Evolutionary conservation across 768 basidiomycete species (phyloP).

Genomic region (Stropharia rugosoannulata): DNA sequence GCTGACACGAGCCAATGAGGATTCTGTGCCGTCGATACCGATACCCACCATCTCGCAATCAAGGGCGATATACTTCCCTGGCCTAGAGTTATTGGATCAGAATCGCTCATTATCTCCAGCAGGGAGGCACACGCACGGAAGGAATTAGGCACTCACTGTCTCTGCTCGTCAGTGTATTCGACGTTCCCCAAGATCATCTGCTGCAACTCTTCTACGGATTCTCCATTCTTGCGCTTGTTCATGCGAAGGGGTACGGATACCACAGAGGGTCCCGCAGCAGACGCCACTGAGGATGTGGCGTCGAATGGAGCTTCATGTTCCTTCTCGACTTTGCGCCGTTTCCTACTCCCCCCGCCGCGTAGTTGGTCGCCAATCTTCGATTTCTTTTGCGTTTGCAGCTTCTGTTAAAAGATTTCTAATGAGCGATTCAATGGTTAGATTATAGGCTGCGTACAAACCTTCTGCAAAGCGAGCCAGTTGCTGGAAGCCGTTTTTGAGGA

Average conservation of each 20-base stretch:
- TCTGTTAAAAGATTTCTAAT: not conserved
- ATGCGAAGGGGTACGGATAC: not conserved
- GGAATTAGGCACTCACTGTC: conserved; percentile 39
- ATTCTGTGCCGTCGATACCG: conserved; percentile 80
- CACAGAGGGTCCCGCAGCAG: conserved; percentile 6
- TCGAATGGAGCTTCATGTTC: conserved; percentile 1
- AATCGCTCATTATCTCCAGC: not conserved
- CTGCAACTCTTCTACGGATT: conserved; percentile 44
- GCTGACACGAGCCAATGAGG: conserved; percentile 84
- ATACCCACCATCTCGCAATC: conserved; percentile 99
- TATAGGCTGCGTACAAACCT: conserved; percentile 32
- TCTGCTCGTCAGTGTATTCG: conserved; percentile 37
- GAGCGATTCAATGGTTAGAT: not conserved
- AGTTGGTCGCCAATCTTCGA: not conserved
- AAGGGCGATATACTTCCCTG: conserved; percentile 76
- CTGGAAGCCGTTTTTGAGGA: conserved; percentile 30
- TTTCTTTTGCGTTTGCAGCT: conserved; percentile 14
- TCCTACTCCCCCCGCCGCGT: conserved; percentile 8
- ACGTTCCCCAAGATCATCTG: conserved; percentile 53
- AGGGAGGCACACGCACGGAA: not conserved
- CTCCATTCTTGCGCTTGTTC: conserved; percentile 38
- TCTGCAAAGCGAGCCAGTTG: conserved; percentile 59
- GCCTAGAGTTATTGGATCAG: conserved; percentile 24
- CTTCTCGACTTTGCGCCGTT: conserved; percentile 28
- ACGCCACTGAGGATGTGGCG: not conserved